Percentiles rank a stretch among this genome's conserved stretches.
Conservation (phyloP, 2,329 filamentous ascomycete genomes). For the Amauroascus verrucosus region DNA sequence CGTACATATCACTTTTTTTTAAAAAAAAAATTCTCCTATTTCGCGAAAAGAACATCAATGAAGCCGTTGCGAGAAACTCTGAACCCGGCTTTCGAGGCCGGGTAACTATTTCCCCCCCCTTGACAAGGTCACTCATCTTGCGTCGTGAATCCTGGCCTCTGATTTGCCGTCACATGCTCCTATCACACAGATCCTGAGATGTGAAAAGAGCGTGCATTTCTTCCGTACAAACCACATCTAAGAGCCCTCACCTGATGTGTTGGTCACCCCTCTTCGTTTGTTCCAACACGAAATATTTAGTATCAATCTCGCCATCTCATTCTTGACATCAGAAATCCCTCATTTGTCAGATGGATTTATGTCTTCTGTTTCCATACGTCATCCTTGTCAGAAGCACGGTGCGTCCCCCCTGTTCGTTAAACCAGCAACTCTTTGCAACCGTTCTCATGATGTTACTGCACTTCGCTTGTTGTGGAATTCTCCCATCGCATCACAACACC, state of each 20-base stretch:
- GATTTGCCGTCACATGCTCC: not conserved
- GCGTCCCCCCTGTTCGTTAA: not conserved
- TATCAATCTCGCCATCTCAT: not conserved
- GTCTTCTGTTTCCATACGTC: not conserved
- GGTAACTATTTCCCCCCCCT: not conserved
- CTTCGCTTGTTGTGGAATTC: not conserved
- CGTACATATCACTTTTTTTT: not conserved
- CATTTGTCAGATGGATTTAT: not conserved
- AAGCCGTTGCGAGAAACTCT: too few species aligned
- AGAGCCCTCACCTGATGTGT: not conserved
- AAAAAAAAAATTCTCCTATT: too few species aligned
- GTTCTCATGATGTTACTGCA: not conserved
- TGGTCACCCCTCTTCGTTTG: not conserved
- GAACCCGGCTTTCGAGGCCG: not conserved
- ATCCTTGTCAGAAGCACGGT: not conserved
- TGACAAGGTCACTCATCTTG: not conserved
- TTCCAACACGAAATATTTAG: not conserved
- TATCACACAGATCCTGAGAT: not conserved
- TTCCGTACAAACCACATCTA: not conserved
- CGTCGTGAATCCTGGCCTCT: not conserved
- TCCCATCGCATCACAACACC: not conserved
- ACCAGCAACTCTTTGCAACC: not conserved
- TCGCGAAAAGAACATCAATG: too few species aligned
- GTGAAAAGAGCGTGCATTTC: not conserved
- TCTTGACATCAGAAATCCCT: not conserved